Conservation (phyloP, 2,329 filamentous ascomycete species). For the Aureobasidium musti region DNA sequence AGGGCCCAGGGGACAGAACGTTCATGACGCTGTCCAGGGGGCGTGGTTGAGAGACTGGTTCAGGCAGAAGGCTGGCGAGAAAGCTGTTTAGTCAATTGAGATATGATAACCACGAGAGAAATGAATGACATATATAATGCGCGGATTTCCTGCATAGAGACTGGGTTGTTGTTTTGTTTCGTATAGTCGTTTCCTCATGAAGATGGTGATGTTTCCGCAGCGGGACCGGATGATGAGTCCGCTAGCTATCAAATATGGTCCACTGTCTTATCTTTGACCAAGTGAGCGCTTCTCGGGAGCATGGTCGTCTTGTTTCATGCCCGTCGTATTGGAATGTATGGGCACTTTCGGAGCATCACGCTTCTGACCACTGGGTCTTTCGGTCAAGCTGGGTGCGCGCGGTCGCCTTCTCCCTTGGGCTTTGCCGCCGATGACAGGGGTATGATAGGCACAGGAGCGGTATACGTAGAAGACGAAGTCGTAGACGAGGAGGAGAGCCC, state of each 20-base stretch:
- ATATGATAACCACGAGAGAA: constrained; percentile 10
- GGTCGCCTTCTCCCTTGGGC: constrained; percentile 62
- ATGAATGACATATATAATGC: neutral
- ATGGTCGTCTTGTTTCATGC: neutral
- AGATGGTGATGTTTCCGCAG: neutral
- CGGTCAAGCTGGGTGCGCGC: constrained; percentile 62
- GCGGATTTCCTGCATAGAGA: neutral
- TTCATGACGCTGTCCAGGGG: constrained; percentile 20
- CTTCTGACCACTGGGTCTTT: constrained; percentile 53
- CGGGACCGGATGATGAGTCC: neutral
- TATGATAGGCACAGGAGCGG: constrained; percentile 59
- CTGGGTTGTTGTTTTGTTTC: constrained; percentile 5
- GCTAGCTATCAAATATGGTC: neutral
- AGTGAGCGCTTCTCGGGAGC: neutral
- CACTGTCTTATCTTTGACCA: neutral
- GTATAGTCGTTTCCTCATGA: constrained; percentile 18
- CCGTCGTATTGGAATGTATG: neutral
- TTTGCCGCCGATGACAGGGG: constrained; percentile 62
- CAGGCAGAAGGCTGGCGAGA: constrained; percentile 28
- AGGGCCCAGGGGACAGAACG: constrained; percentile 17
- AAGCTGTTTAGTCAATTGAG: constrained; percentile 12
- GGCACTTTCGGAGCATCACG: constrained; percentile 5
- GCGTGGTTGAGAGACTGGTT: constrained; percentile 28
- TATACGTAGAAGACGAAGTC: constrained; percentile 64
- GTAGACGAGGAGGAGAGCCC: constrained; percentile 63